These are phyloP conservation scores for Cryphonectria radicalis DNA, from an alignment of 2,329 filamentous ascomycete species.

Conservation along the genomic window DNA sequence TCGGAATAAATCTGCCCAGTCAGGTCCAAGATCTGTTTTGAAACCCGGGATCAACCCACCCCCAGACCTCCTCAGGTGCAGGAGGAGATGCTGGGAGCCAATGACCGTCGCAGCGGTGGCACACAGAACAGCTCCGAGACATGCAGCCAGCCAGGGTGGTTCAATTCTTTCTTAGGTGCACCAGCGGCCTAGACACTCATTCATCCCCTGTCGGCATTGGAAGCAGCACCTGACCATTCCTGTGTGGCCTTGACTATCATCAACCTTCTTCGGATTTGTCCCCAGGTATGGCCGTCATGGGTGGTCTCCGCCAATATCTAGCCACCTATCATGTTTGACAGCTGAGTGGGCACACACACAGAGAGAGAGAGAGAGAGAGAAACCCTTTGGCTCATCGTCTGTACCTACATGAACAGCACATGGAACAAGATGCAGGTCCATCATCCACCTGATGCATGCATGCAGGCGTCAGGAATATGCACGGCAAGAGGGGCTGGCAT, in stretches of 20 bases:
- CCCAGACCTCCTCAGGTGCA: not conserved
- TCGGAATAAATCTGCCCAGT: not conserved
- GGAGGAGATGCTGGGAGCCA: not conserved
- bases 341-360: no score
- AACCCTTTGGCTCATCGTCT: not conserved
- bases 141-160: not conserved
- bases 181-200: not conserved
- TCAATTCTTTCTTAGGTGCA: not conserved
- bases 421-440: slow-evolving; percentile 1
- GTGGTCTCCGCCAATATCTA: not conserved
- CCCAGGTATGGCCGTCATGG: not conserved
- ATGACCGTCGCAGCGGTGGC: slow-evolving; percentile 2
- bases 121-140: slow-evolving; percentile 23
- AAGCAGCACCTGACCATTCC: no score
- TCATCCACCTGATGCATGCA: not conserved
- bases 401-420: not conserved
- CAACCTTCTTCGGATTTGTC: no score
- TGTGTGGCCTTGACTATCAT: no score
- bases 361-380: not conserved
- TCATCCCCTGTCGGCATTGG: no score
- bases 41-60: slow-evolving; percentile 12
- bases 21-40: slow-evolving; percentile 13
- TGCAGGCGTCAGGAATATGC: not conserved
- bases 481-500: not conserved
- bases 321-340: not conserved